A percentile compares a stretch with the other conserved stretches of the same genome.
These are phyloP conservation scores for Camelina sativa DNA, from an alignment of 345 rosid genomes.

Conservation along the genomic window DNA sequence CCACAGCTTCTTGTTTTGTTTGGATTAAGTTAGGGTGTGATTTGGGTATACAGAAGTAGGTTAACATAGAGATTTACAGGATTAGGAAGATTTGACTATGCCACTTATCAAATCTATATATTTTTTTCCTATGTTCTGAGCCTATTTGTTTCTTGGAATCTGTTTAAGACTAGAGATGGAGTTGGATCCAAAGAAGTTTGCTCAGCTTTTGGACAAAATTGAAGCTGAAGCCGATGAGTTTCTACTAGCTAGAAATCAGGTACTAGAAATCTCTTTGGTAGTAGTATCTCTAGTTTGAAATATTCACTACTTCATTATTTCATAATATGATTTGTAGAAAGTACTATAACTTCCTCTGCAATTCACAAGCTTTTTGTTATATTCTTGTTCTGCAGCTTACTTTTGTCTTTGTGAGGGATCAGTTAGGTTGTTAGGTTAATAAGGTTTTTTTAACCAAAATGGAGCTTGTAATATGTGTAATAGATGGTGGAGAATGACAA, in stretches of 20 bases:
- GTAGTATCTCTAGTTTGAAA: not conserved
- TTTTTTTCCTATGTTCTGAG: too few relatives aligned
- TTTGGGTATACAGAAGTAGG: not conserved
- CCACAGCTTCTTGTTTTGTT: not conserved
- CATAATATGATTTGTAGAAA: not conserved
- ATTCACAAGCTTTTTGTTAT: not conserved
- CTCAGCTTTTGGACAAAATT: conserved; percentile 53
- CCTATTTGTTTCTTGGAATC: conserved; percentile 1
- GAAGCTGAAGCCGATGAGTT: conserved; percentile 82
- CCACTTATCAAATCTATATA: not conserved
- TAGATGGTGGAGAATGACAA: conserved; percentile 80
- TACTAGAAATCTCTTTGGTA: conserved; percentile 23
- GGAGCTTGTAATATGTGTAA: conserved; percentile 29
- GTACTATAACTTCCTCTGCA: not conserved
- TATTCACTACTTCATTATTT: not conserved
- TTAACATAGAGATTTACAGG: not conserved
- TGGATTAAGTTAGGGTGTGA: not conserved
- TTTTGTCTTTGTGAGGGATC: not conserved
- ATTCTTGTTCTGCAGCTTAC: not conserved
- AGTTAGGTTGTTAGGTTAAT: not conserved
- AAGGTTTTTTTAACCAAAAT: not conserved
- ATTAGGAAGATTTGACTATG: not conserved
- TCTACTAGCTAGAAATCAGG: conserved; percentile 67
- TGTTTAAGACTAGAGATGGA: conserved; percentile 53
- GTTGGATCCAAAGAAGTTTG: conserved; percentile 55